phyloP scores from a whole-genome alignment of 305 asterid species.

The Fraxinus velutina region DNA sequence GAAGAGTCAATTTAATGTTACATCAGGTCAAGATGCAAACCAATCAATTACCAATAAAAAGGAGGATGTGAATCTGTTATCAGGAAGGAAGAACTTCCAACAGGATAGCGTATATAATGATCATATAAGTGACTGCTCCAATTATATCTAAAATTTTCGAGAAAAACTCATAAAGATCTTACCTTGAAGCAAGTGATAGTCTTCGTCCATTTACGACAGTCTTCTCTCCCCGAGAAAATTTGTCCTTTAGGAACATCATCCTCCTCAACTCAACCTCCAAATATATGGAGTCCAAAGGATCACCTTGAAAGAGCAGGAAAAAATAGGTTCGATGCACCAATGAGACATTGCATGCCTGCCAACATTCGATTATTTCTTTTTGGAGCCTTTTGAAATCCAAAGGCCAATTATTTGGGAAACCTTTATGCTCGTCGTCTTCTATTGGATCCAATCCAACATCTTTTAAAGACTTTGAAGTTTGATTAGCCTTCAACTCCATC shows the following conservation, averaged over 20 bases:
- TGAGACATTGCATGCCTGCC: conserved; percentile 81
- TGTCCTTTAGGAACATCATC: conserved; percentile 62
- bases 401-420: conserved; percentile 51
- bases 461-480: conserved; percentile 46
- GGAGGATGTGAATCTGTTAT: neutral
- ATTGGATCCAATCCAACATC: conserved; percentile 88
- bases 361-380: conserved; percentile 71
- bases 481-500: conserved; percentile 32
- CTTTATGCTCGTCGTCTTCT: conserved; percentile 53
- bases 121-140: neutral
- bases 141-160: neutral
- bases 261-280: conserved; percentile 84
- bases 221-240: conserved; percentile 55
- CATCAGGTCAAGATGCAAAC: neutral
- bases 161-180: conserved; percentile 14
- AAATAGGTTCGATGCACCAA: conserved; percentile 81
- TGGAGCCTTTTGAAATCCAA: conserved; percentile 73
- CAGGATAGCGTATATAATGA: neutral
- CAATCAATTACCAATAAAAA: neutral
- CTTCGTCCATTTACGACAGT: conserved; percentile 56
- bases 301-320: conserved; percentile 83
- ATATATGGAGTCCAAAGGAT: conserved; percentile 78
- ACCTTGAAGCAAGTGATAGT: conserved; percentile 70
- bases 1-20: neutral
- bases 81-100: neutral